phyloP scores from a whole-genome alignment of 1,284 basidiomycete genomes.

The Tranzscheliella williamsii region DNA sequence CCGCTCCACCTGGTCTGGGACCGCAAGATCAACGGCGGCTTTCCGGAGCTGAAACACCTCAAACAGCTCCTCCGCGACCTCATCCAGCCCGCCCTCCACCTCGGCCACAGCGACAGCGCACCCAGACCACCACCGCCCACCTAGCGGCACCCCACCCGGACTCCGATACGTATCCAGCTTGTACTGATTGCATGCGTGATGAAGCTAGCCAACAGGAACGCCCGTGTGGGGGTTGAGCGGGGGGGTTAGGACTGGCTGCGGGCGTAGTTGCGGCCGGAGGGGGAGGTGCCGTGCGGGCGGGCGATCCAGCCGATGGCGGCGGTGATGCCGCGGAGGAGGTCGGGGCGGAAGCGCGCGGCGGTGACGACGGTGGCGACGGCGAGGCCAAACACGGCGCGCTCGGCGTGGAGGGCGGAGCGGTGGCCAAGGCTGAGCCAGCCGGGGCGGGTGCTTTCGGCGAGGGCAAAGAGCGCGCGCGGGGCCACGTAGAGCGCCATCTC shows the following conservation, averaged over 20 bases:
- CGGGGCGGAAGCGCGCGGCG: conserved; percentile 41
- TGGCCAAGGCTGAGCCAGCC: conserved; percentile 46
- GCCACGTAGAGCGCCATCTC: conserved; percentile 63
- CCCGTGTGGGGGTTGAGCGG: no score
- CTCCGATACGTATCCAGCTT: no score
- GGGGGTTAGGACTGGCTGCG: not conserved
- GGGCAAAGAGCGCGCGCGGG: conserved; percentile 59
- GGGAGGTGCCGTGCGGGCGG: conserved; percentile 1
- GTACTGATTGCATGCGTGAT: no score
- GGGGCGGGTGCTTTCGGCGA: conserved; percentile 41
- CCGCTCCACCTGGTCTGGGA: conserved; percentile 10
- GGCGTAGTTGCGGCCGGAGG: conserved; percentile 17
- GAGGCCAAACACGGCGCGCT: conserved; percentile 42
- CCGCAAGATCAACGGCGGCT: conserved; percentile 11
- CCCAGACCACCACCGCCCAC: no score
- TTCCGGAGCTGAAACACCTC: conserved; percentile 21
- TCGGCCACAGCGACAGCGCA: conserved; percentile 19
- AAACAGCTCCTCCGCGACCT: conserved; percentile 20
- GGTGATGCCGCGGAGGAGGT: conserved; percentile 47
- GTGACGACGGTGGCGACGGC: conserved; percentile 41
- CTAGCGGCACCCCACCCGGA: no score
- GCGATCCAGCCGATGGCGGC: conserved; percentile 48
- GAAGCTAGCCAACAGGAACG: no score
- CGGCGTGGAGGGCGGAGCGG: conserved; percentile 38
- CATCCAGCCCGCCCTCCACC: conserved; percentile 6